Conservation (phyloP, 257 asterid species). For the Coffea canephora region DNA sequence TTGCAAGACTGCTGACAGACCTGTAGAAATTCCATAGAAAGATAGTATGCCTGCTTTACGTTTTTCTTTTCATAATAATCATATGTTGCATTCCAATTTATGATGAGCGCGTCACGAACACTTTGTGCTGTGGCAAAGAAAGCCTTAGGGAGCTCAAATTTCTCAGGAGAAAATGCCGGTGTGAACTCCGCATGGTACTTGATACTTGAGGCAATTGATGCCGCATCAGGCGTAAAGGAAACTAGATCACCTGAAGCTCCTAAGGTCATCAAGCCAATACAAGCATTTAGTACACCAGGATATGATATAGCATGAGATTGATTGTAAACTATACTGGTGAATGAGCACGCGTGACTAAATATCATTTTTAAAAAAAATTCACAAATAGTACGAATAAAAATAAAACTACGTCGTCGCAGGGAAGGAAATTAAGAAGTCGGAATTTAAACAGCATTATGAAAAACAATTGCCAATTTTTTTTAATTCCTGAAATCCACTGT, state of each 20-base stretch:
- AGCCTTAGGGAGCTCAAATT: conserved; percentile 64
- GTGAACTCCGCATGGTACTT: conserved; percentile 72
- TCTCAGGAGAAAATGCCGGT: conserved; percentile 61
- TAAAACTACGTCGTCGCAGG: not conserved
- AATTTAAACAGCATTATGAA: no score
- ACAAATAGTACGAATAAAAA: no score
- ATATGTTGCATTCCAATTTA: conserved; percentile 71
- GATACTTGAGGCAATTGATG: conserved; percentile 67
- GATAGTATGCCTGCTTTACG: conserved; percentile 77
- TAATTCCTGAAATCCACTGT: no score
- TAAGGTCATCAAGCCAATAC: conserved; percentile 26
- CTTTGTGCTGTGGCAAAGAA: conserved; percentile 81
- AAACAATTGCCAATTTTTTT: no score
- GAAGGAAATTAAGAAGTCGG: no score
- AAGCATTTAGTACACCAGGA: not conserved
- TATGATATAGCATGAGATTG: not conserved
- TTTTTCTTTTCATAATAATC: conserved; percentile 56
- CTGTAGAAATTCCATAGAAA: conserved; percentile 88
- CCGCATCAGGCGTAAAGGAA: conserved; percentile 42
- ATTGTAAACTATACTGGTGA: not conserved
- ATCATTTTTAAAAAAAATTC: no score
- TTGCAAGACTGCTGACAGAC: conserved; percentile 29
- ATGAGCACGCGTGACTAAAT: no score
- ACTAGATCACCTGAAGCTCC: conserved; percentile 34
- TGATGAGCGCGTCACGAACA: conserved; percentile 67